Base-by-base conservation (phyloP, 441 rosid genomes). In the Croton laevigatus region DNA sequence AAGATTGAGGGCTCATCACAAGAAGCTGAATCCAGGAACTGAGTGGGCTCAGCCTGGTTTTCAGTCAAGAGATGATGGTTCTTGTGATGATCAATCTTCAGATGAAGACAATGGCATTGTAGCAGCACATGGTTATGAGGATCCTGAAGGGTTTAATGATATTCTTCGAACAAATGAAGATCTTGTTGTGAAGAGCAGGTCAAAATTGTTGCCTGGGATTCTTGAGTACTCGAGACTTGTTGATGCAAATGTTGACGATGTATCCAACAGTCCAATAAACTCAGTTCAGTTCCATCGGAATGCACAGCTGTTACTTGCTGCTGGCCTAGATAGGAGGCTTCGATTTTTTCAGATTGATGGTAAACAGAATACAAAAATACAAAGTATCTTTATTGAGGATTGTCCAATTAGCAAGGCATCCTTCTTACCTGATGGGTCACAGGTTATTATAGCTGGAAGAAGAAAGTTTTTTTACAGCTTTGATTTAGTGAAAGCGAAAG, bases 301-400 rank as follows among this genome's bases (percentile, higher is more conserved):
- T 73, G 94, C 86, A 58, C 98, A 91, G 80, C 74, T 91, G 75
- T 85, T 94, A 65, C 96, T 94, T 65, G 70, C 89, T 40, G 90
- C 92, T 23, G 97, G 97, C 53, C 79, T 87, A 66, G 96, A 94
- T 74, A 67, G 89, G 69, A 78, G 85, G 73, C 78, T 94, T 38
- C 81, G 90, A 70, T 91, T 94, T 81, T 91, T 91, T 69, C 94
- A 91, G 83, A 87, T 94, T 61, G 98, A 94, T 81, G 98, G 98
- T 2, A 94, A 89, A 80, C 84, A 88, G 75, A 91, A 91, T 82
- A 87, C 95, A 11, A 91, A 87, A 78, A 85, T 91, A 63, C 96
- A 94, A 76, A 91, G 93, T 65, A 82, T 94, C 55, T 88, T 88
- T 76, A 87, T 94, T n/a, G 96, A 94, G 44, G 97, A 94, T 76